Evolutionary conservation across 1,139 yeast species (phyloP), one percentile per base, ranked within the genome.

Genomic region (Tardiomyces blankii): DNA sequence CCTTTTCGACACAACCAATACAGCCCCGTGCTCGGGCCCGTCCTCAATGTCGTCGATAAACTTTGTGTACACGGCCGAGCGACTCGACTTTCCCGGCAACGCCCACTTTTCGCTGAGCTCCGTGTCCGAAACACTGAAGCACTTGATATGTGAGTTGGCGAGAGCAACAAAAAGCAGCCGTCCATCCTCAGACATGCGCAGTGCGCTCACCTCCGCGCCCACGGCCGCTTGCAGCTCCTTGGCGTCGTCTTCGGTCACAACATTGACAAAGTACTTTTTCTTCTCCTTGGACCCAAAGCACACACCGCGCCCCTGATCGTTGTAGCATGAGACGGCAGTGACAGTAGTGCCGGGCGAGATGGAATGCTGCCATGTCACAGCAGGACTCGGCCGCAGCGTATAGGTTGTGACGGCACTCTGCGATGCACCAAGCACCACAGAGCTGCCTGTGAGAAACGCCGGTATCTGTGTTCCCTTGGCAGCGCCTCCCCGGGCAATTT

Each of bases 311-410:
- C 33, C 13, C 39, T 46, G 12, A 44, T 50, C 3, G 44, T 50
- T 7, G 35, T 23, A 18, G 51, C 49, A 7, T 5, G 50, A 40
- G 13, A 59, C 50, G 7, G 65, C 60, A 0, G 65, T 58, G 35
- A 82, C 73, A 0, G 65, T 52, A 25, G 77, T 70, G 12, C 75
- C 71, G 4, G 91, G 91, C 3, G 87, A 75, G 39, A 84, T 69
- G 4, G 91, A 77, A 57, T 76, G 78, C 83, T 91, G 83, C 35
- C 35, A 30, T 40, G 78, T 67, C 54, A 85, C 42, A 2, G 52
- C 56, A 27, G 95, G 95, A 12, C 93, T 78, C 35, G 96, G 96
- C 55, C 77, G 78, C 45, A 85, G 73, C 32, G 83, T 69, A 59
- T 81, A 83, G 48, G 81, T 77, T 18, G 86, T 78, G 45, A 88